Conservation (phyloP, 768 basidiomycete species). For the Holtermannia corniformis region DNA sequence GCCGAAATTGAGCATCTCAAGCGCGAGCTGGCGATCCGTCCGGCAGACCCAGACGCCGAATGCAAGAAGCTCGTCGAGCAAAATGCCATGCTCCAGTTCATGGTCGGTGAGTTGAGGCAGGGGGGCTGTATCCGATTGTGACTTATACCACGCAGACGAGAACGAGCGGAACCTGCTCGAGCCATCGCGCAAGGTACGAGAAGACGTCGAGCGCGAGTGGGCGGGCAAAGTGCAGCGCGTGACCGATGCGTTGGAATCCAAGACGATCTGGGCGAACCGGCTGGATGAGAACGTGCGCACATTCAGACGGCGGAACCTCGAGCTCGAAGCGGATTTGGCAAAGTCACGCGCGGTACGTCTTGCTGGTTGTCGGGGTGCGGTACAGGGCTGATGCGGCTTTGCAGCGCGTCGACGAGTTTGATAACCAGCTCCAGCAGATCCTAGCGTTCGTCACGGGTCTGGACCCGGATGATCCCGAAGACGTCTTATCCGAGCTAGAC, state of each 20-base stretch:
- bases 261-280: constrained; percentile 33
- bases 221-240: constrained; percentile 25
- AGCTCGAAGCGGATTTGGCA: constrained; percentile 10
- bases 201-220: constrained; percentile 40
- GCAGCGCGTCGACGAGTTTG: neutral
- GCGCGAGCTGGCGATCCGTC: constrained; percentile 61
- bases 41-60: constrained; percentile 63
- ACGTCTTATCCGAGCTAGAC: neutral
- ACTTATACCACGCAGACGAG: constrained; percentile 18
- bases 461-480: constrained; percentile 1
- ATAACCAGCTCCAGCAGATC: constrained; percentile 1
- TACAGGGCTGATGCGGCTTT: neutral
- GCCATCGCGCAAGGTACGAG: constrained; percentile 34
- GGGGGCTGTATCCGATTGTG: too few relatives aligned
- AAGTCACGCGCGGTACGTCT: neutral
- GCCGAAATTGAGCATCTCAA: constrained; percentile 77
- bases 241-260: constrained; percentile 22
- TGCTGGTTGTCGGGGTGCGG: neutral
- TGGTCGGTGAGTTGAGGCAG: constrained; percentile 24
- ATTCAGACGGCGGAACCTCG: constrained; percentile 27
- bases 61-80: constrained; percentile 64
- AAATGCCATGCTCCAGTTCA: constrained; percentile 64
- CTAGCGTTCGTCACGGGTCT: neutral
- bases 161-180: constrained; percentile 37
- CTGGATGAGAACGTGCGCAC: constrained; percentile 34